Base-by-base conservation (phyloP, 768 basidiomycete genomes). In the Daedaleopsis nitida region DNA sequence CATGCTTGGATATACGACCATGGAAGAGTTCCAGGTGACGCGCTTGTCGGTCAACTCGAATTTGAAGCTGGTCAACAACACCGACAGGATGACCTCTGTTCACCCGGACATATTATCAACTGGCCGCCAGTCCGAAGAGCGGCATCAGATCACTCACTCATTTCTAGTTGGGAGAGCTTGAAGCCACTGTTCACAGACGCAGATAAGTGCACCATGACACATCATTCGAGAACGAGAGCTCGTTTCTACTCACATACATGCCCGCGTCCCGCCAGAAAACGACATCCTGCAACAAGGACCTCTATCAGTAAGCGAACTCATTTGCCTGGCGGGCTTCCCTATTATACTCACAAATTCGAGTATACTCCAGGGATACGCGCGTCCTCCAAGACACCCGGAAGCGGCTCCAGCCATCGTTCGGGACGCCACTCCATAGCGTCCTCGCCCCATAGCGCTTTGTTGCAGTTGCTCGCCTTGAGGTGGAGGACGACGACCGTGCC, bases 351-450 rank as follows among this genome's bases (percentile, higher is more conserved):
- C 64, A 65, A 19, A 27, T 61, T 38, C 17, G 52, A 45, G 50
- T 65, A 65, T 7, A 65, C 54, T 0, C 64, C 64, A 2, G 64
- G 64, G 7, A 61, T 50, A 13, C 45, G 59, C 4, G 60, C 60
- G 0, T 60, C 56, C 34, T 58, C 60, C 10, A 58, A 37, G 11
- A 38, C 52, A 10, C 24, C 48, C 5, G 63, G 60, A 7, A 61
- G 54, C 1, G 52, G 57, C 23, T 51, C 42, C 7, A 64, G 47
- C 63, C 63, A 64, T 1, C 63, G 63, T 23, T 57, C 59, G 4
- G 87, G 88, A 32, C 78, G 73, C 68, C 85, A 90, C 42, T 77
- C 78, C n/a, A 53, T 11, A 14, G 69, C 69, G 43, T 70, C 69
- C 17, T 63, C 59, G 8, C 69, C 69, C 69, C 69, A 80, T 77